Evolutionary conservation across 768 basidiomycete genomes (phyloP).

Genomic region (Rhodotorula sphaerocarpa): DNA sequence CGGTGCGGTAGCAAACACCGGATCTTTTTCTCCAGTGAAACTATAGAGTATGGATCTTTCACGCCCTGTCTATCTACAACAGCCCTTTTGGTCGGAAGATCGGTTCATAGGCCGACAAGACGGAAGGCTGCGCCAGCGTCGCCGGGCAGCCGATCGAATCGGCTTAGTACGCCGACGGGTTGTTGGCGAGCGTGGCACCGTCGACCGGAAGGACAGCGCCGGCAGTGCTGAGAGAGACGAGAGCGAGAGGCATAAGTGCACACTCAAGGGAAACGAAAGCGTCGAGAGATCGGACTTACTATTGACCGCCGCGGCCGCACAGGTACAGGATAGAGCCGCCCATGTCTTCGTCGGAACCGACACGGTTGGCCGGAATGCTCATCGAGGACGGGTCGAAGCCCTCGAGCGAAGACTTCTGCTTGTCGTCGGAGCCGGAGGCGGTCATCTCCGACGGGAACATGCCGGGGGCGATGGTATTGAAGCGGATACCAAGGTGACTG

Average conservation of each 20-base stretch:
- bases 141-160: no score
- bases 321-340: conserved; percentile 61
- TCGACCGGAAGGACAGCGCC: conserved; percentile 75
- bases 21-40: no score
- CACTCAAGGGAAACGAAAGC: neutral
- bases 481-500: conserved; percentile 1
- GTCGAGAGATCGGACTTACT: neutral
- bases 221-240: conserved; percentile 47
- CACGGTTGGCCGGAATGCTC: conserved; percentile 1
- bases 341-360: conserved; percentile 22
- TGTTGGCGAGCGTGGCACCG: conserved; percentile 61
- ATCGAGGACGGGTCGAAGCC: conserved; percentile 22
- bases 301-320: conserved; percentile 13
- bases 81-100: no score
- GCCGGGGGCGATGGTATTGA: conserved; percentile 10
- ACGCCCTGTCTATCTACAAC: no score
- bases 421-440: conserved; percentile 6
- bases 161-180: conserved; percentile 16
- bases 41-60: no score
- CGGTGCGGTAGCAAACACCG: no score
- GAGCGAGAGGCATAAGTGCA: neutral
- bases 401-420: conserved; percentile 18
- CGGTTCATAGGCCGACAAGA: no score
- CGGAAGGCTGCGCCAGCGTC: no score
- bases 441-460: conserved; percentile 22